Conservation (phyloP, 2,329 filamentous ascomycete genomes). For the Fusarium penzigii region DNA sequence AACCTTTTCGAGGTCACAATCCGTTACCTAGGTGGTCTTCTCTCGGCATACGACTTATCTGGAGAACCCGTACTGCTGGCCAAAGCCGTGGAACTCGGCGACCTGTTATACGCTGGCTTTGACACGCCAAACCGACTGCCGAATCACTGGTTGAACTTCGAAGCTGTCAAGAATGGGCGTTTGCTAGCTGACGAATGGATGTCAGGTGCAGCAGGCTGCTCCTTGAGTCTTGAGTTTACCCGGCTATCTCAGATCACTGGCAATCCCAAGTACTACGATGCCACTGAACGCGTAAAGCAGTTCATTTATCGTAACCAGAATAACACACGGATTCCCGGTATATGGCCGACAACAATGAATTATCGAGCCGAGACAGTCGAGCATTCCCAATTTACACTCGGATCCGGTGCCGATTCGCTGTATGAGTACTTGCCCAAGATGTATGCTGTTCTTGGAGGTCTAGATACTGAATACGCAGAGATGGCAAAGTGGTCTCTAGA, state of each 20-base stretch:
- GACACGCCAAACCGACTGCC: constrained; percentile 58
- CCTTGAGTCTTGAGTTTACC: constrained; percentile 73
- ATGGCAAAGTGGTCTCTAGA: constrained; percentile 67
- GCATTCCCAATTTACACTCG: constrained; percentile 44
- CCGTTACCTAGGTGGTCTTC: constrained; percentile 53
- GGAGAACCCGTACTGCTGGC: constrained; percentile 45
- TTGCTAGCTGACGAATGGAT: constrained; percentile 39
- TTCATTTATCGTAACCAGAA: constrained; percentile 66
- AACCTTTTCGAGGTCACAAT: constrained; percentile 66
- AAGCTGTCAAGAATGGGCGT: constrained; percentile 39
- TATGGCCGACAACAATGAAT: constrained; percentile 71
- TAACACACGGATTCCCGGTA: constrained; percentile 66
- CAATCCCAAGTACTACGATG: constrained; percentile 74
- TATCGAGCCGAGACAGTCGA: constrained; percentile 52
- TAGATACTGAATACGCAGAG: constrained; percentile 60
- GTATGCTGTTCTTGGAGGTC: constrained; percentile 64
- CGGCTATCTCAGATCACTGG: constrained; percentile 72
- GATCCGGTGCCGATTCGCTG: constrained; percentile 48
- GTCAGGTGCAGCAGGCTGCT: constrained; percentile 55
- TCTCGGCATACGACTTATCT: constrained; percentile 55
- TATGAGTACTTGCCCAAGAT: constrained; percentile 65
- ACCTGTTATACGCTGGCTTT: constrained; percentile 55
- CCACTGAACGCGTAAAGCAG: constrained; percentile 71
- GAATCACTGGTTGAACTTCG: constrained; percentile 47
- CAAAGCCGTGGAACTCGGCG: constrained; percentile 54